These are phyloP conservation scores for Sisymbrium altissimum DNA, from an alignment of 345 rosid genomes.

Conservation along the genomic window DNA sequence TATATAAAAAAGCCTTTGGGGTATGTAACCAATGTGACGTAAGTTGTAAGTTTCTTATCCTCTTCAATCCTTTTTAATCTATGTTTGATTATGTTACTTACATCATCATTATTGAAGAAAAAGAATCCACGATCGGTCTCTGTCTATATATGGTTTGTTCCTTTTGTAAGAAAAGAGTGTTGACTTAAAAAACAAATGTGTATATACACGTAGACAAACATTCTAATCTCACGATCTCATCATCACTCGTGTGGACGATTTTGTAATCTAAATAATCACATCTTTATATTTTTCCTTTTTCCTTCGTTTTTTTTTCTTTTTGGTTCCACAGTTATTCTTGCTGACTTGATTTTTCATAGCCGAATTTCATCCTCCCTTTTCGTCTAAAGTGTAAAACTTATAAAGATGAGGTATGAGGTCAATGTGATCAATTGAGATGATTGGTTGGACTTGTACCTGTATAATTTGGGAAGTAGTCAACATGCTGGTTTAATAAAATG, in stretches of 20 bases:
- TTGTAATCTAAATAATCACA: constrained; percentile 3
- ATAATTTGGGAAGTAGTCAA: too few relatives aligned
- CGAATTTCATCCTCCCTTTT: background rate
- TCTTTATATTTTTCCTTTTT: background rate
- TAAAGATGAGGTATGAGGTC: background rate
- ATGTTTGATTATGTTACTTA: constrained; percentile 6
- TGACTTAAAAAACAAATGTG: background rate
- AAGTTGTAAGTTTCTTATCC: constrained; percentile 18
- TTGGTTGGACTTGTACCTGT: too few relatives aligned
- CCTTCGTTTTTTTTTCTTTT: too few relatives aligned
- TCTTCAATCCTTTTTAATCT: background rate
- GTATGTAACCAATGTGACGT: constrained; percentile 30
- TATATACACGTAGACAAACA: constrained; percentile 19
- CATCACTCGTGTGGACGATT: background rate
- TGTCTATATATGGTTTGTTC: constrained; percentile 27
- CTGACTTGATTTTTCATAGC: background rate
- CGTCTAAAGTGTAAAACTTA: background rate
- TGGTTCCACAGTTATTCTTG: background rate
- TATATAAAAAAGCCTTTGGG: background rate
- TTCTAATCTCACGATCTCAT: constrained; percentile 1
- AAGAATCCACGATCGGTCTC: constrained; percentile 2
- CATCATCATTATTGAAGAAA: constrained; percentile 14
- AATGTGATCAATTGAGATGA: background rate
- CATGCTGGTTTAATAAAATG: too few relatives aligned
- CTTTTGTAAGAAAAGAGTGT: constrained; percentile 18